A percentile compares a stretch with the other conserved stretches of the same genome.
Evolutionary conservation across 169 alveolate species (phyloP).

Genomic region (Cryptosporidium xiaoi): DNA sequence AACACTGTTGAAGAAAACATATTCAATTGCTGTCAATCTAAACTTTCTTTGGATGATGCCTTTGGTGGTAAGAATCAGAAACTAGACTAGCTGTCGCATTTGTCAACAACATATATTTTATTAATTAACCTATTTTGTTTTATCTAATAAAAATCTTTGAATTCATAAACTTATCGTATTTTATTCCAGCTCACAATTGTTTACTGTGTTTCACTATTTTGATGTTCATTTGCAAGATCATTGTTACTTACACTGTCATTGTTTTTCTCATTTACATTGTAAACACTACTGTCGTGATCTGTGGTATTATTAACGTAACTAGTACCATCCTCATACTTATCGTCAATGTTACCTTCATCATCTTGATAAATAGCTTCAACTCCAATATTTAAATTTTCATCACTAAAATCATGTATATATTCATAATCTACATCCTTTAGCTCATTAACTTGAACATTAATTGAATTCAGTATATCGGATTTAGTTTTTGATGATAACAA

Average conservation of each 20-base stretch:
- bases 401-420: constrained; percentile 7
- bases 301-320: too few relatives aligned
- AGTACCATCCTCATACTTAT: neutral
- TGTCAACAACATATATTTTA: neutral
- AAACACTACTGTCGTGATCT: too few relatives aligned
- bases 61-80: constrained; percentile 82
- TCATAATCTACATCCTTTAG: constrained; percentile 13
- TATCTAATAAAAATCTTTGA: neutral
- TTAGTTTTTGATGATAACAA: constrained; percentile 13
- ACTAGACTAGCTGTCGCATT: neutral
- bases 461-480: constrained; percentile 16
- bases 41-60: constrained; percentile 84
- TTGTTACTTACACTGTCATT: too few relatives aligned
- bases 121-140: neutral
- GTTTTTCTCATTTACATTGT: too few relatives aligned
- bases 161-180: neutral
- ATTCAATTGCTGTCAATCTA: constrained; percentile 85
- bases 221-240: too few relatives aligned
- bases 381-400: too few relatives aligned
- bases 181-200: too few relatives aligned
- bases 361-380: too few relatives aligned
- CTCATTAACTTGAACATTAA: neutral
- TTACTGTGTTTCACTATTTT: too few relatives aligned
- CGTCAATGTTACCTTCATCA: neutral
- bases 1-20: constrained; percentile 91